Base-by-base conservation (phyloP, 805 yeast genomes). In the Yarrowia alimentaria region DNA sequence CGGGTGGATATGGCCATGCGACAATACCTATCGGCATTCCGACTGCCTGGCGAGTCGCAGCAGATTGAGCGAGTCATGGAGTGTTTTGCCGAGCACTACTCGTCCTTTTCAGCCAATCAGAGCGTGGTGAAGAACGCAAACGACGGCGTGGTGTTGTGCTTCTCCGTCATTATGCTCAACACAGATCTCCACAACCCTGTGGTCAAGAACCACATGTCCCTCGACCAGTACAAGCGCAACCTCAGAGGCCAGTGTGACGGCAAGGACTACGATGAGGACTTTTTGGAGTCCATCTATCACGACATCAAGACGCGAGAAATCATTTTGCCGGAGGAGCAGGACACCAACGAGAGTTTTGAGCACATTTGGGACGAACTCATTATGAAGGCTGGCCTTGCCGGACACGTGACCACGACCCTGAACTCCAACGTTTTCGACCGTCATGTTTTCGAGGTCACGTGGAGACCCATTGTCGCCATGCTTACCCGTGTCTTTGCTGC, bases 291-390 rank as follows among this genome's bases (percentile, higher is more conserved):
- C 56, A 88, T 91, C 19, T 93, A 85, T 65, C 69, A 76, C 19
- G 84, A 95, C 1, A 90, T 93, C 51, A 76, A 79, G 55, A 86
- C 83, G 52, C 78, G 84, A 48, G 99, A 93, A 66, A 93, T 93
- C 56, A 87, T 93, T 42, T 86, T 94, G 90, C 98, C 99, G 0
- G 98, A 93, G 61, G 99, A 93, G 61, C 97, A 91, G 59, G 94
- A 88, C 63, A 86, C 89, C 9, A 85, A 88, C 16, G 88, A 85
- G 62, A 84, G 95, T 81, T 91, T 90, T 66, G 97, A 90, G 62
- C 91, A 85, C 61, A 72, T 79, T 13, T 71, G 75, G 75, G 63
- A 62, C 24, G 66, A 60, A 32, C 56, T 64, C 40, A 60, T 68
- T 28, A 56, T 59, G 31, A 60, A 63, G 32, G 49, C 58, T 7